Percentiles rank a stretch among this genome's conserved stretches.
These are phyloP conservation scores for Papiliotrema laurentii DNA, from an alignment of 1,284 basidiomycete species.

Conservation along the genomic window DNA sequence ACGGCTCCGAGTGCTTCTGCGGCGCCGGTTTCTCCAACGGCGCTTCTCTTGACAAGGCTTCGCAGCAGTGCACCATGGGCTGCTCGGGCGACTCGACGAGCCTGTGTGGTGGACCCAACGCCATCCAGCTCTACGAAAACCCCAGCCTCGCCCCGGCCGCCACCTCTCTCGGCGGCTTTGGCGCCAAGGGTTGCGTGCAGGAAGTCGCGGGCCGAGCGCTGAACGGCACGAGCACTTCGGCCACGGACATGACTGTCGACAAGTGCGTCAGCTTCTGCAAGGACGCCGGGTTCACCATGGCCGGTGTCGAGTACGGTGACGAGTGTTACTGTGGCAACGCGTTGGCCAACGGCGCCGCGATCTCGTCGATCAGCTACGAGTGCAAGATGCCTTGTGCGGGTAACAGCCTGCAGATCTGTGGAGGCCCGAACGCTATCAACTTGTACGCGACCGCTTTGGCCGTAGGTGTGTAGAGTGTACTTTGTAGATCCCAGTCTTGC, in stretches of 20 bases:
- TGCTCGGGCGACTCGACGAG: conserved; percentile 9
- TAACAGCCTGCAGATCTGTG: conserved; percentile 16
- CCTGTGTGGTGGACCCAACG: conserved; percentile 11
- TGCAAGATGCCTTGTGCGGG: conserved; percentile 27
- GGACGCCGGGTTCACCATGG: conserved; percentile 2
- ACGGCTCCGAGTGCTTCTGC: conserved; percentile 7
- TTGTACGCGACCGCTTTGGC: no score
- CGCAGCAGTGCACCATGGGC: conserved; percentile 10
- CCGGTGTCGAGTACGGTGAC: conserved; percentile 16
- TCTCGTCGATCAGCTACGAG: background rate
- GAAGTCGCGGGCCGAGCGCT: conserved; percentile 10
- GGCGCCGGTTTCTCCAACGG: background rate
- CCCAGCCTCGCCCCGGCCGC: conserved; percentile 29
- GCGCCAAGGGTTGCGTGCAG: conserved; percentile 5
- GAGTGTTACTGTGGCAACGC: conserved; percentile 29
- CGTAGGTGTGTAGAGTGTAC: no score
- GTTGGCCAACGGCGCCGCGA: conserved; percentile 7
- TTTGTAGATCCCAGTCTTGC: no score
- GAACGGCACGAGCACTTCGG: background rate
- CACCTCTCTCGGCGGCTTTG: conserved; percentile 1
- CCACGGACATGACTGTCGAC: conserved; percentile 20
- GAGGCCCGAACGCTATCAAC: conserved; percentile 8
- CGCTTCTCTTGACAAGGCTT: background rate
- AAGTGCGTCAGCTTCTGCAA: conserved; percentile 13
- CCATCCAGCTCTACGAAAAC: conserved; percentile 2